These are phyloP conservation scores for Beauveria sp. DNA, from an alignment of 2,329 filamentous ascomycete genomes.

Conservation along the genomic window DNA sequence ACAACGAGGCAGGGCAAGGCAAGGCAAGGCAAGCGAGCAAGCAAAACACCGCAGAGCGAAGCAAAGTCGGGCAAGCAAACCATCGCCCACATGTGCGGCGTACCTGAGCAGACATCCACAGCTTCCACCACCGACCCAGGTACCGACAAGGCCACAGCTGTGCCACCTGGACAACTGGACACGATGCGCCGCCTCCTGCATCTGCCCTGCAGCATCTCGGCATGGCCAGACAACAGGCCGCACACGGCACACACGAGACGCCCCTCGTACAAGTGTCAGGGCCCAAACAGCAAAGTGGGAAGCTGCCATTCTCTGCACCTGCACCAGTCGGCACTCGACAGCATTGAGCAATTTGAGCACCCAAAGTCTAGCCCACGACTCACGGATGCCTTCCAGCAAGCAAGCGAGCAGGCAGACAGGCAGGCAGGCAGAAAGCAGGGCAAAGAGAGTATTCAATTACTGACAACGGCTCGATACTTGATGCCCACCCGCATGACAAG, in stretches of 20 bases:
- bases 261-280: background rate
- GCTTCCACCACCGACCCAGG: background rate
- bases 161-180: background rate
- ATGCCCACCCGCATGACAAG: background rate
- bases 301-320: background rate
- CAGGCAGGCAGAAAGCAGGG: background rate
- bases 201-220: background rate
- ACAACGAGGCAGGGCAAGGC: background rate
- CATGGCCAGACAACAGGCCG: background rate
- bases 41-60: background rate
- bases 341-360: background rate
- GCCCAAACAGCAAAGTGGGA: background rate
- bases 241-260: background rate
- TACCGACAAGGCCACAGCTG: background rate
- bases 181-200: constrained; percentile 1
- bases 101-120: background rate
- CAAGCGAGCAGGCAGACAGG: too few relatives aligned
- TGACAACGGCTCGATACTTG: background rate
- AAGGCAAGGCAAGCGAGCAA: background rate
- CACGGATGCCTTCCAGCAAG: background rate
- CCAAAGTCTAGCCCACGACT: background rate
- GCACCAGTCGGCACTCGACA: background rate
- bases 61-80: background rate
- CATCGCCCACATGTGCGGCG: background rate
- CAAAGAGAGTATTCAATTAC: background rate